Percentiles rank a stretch among this genome's conserved stretches.
Conservation (phyloP, 208 protist genomes). For the Eutreptiella sp. region DNA sequence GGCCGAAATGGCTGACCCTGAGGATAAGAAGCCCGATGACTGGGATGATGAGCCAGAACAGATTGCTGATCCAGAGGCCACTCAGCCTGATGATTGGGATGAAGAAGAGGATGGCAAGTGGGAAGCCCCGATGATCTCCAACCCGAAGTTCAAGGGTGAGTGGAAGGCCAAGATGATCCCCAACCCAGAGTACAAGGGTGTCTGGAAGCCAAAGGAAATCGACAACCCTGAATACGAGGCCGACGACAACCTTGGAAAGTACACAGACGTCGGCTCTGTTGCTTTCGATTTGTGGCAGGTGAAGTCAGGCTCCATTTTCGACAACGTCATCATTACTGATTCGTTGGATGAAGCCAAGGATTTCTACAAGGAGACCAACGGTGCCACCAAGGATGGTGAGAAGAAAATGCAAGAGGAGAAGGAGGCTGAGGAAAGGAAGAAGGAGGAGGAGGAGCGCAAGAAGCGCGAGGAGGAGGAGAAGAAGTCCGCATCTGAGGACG, state of each 20-base stretch:
- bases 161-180: conserved; percentile 72
- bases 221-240: conserved; percentile 76
- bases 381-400: too few species aligned
- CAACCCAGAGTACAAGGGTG: conserved; percentile 89
- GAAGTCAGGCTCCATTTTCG: conserved; percentile 87
- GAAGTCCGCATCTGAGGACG: too few species aligned
- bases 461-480: conserved; percentile 8
- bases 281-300: conserved; percentile 93
- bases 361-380: too few species aligned
- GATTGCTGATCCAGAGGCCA: conserved; percentile 77
- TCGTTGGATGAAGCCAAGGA: conserved; percentile 67
- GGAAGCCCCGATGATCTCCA: conserved; percentile 68
- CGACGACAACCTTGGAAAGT: conserved; percentile 58
- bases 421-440: not conserved
- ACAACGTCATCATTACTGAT: conserved; percentile 88
- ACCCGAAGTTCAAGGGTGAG: conserved; percentile 73
- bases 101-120: conserved; percentile 75
- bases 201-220: conserved; percentile 74
- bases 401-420: too few species aligned
- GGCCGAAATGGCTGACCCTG: conserved; percentile 63
- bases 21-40: conserved; percentile 77
- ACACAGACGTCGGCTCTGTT: conserved; percentile 59
- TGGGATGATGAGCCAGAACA: conserved; percentile 66
- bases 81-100: conserved; percentile 83
- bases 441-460: conserved; percentile 8